Evolutionary conservation across 306 rosid genomes (phyloP), one percentile per base, ranked within the genome.

Genomic region (Urtica urens): DNA sequence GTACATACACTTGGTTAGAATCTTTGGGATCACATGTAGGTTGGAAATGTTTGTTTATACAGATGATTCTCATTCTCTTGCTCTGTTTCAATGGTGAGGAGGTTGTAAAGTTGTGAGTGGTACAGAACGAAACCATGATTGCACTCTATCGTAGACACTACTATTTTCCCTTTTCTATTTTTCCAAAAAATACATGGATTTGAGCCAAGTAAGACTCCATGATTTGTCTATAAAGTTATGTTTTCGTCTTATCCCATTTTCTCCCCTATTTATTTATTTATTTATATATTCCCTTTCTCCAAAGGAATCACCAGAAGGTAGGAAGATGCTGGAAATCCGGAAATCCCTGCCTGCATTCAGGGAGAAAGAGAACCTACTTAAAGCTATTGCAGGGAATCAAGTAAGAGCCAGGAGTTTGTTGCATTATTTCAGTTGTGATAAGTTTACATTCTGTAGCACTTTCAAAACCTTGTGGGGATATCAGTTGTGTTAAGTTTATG

Each of bases 281-380:
- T 40, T 21, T 14, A 26, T 9, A 9, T 44, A 7, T 27, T 19
- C 5, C 28, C 44, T 58, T 39, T 45, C 24, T 50, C 38, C 15
- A 55, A 38, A 75, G 81, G 81, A 75, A 67, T 70, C 81, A 53
- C 81, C 77, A 14, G 77, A 75, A 71, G 81, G 81, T 24, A 70
- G 55, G 70, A 75, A 67, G 56, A 70, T 75, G 61, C 17, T 70
- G 46, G 72, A 63, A 49, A 67, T 75, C 57, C 63, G 78, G 39
- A 63, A 66, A 51, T 75, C 81, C 25, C 61, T 75, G 35, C 81
- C 81, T 1, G 51, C 74, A 23, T 75, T 50, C 66, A 71, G 38
- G 63, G 81, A 70, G 74, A 75, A 71, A 56, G 77, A 59, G 38
- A 71, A 57, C 60, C 37, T 75, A 58, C 81, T 75, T 39, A 71